Conservation (phyloP, 192 early-diverging fungal species). For the Coemansia sp. region DNA sequence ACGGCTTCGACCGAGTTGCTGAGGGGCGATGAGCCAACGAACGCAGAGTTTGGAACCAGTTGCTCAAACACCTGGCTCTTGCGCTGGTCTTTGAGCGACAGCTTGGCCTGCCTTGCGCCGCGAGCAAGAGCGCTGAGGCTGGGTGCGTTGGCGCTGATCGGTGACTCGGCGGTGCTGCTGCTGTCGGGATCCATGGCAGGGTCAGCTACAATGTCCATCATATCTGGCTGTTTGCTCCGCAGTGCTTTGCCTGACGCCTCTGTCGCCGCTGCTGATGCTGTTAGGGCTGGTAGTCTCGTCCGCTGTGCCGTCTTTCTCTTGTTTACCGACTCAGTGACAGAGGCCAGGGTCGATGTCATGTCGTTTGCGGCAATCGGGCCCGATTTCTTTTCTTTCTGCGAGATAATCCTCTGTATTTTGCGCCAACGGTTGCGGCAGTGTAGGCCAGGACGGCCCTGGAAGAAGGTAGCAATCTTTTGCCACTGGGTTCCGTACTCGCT, state of each 20-base stretch:
- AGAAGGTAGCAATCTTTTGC: slow-evolving; percentile 72
- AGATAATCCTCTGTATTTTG: slow-evolving; percentile 61
- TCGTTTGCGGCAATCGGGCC: slow-evolving; percentile 22
- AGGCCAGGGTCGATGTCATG: slow-evolving; percentile 21
- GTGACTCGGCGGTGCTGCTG: not conserved
- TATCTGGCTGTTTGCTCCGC: too few relatives aligned
- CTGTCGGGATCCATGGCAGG: not conserved
- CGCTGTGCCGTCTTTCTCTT: slow-evolving; percentile 45
- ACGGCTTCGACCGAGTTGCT: not conserved
- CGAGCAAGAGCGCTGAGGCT: too few relatives aligned
- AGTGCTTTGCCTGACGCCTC: too few relatives aligned
- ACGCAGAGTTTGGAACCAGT: not conserved
- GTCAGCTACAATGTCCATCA: not conserved
- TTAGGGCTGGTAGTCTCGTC: slow-evolving; percentile 13
- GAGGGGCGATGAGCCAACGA: not conserved
- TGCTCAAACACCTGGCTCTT: slow-evolving; percentile 6
- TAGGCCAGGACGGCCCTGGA: slow-evolving; percentile 69
- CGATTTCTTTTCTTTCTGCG: slow-evolving; percentile 41
- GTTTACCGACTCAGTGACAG: slow-evolving; percentile 49
- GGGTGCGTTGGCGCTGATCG: too few relatives aligned
- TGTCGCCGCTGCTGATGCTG: slow-evolving; percentile 1
- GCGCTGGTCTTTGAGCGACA: slow-evolving; percentile 10
- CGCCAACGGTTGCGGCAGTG: slow-evolving; percentile 81
- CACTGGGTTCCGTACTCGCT: slow-evolving; percentile 69
- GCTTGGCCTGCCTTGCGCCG: not conserved